Base-by-base conservation (phyloP, 768 basidiomycete genomes). In the Termitomyces sp. region DNA sequence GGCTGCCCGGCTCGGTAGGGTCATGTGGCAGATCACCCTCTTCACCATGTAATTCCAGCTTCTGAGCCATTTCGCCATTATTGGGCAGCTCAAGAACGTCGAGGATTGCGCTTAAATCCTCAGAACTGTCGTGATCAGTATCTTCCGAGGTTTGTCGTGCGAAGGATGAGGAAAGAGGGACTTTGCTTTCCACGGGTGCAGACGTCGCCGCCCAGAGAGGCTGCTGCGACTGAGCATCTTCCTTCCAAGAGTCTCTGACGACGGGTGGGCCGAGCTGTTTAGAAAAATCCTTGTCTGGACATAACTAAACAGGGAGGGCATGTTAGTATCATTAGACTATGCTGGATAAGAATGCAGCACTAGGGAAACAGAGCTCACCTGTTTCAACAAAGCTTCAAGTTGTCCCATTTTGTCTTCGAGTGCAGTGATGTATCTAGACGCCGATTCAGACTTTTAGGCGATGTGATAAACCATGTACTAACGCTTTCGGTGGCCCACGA, bases 401-500 rank as follows among this genome's bases (percentile, higher is more conserved):
- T 74, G 78, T 62, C 85, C 84, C 55, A 86, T 61, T 64, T 77
- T 77, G 66, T 86, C 82, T 67, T 88, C 86, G 38, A 88, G 73
- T 50, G 73, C 76, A 8, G 78, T 81, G 52, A 87, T 73, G 71
- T 86, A 86, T 35, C 84, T 86, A 36, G 43, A 23, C 33, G 20
- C 6, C 30, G 23, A 50, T 18, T 55, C 51, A 50, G 44, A 33
- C 14, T 43, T 28, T 50, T 55, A 50, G 33, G 50, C 50, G 35
- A 57, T 9, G 58, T 44, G 44, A 14, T 33, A 46, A 16, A 52
- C 35, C 46, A 44, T 36, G 35, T 28, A 77, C 85, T 65, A 60
- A 88, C 83, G 82, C 84, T 72, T 88, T 88, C 5, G 86, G 82
- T 26, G 86, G 86, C 0, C 85, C 85, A 56, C 86, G 78, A 58